A percentile compares a stretch with the other conserved stretches of the same genome.
Conservation (phyloP, 1,284 basidiomycete genomes). For the Moniliophthora roreri region DNA sequence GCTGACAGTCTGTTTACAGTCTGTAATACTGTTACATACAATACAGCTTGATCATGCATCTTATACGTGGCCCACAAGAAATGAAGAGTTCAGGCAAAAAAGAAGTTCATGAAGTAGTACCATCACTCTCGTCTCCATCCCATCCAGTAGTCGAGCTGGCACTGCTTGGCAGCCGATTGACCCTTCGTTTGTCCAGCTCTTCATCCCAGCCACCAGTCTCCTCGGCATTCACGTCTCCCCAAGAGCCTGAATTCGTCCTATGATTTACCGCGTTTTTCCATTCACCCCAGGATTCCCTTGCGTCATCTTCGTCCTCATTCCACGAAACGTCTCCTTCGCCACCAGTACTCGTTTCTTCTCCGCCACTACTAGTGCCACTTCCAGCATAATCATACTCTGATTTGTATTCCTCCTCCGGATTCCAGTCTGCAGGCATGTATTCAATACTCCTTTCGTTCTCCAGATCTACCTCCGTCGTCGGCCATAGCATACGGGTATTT, state of each 20-base stretch:
- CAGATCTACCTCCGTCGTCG: conserved; percentile 11
- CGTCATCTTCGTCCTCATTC: conserved; percentile 13
- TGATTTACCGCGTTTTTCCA: background rate
- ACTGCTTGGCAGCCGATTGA: conserved; percentile 16
- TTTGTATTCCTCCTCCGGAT: conserved; percentile 12
- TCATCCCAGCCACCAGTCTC: conserved; percentile 12
- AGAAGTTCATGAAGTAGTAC: conserved; percentile 23
- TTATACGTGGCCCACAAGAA: too few species aligned
- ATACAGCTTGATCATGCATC: too few species aligned
- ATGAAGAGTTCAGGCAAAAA: background rate
- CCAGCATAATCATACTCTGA: conserved; percentile 9
- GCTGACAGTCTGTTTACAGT: too few species aligned
- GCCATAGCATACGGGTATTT: conserved; percentile 7
- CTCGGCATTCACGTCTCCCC: conserved; percentile 4
- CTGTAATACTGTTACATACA: too few species aligned
- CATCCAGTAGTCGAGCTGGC: conserved; percentile 35
- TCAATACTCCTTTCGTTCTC: conserved; percentile 11
- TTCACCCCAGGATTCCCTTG: background rate
- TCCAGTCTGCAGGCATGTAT: conserved; percentile 13
- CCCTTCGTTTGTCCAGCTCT: conserved; percentile 2
- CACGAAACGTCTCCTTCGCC: conserved; percentile 14
- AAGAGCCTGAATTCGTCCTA: background rate
- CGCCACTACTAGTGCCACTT: conserved; percentile 2
- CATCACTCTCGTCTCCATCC: conserved; percentile 41
- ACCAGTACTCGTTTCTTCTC: background rate